A percentile compares a stretch with the other conserved stretches of the same genome.
These are phyloP conservation scores for Dissophora ornata DNA, from an alignment of 192 early-diverging fungal species.

Conservation along the genomic window DNA sequence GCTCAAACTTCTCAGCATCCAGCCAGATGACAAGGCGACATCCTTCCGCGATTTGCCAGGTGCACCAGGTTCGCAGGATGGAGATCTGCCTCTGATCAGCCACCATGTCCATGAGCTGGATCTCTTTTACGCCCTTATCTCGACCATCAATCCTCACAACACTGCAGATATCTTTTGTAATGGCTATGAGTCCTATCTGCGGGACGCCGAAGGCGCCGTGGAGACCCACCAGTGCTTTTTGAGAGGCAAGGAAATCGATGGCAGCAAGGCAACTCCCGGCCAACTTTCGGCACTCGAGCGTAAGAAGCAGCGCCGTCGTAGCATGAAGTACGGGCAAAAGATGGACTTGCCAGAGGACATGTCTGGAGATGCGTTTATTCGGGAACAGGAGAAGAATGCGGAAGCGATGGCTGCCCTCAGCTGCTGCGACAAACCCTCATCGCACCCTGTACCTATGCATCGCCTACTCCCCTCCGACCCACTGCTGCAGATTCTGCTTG, in stretches of 20 bases:
- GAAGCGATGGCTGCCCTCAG: conserved; percentile 23
- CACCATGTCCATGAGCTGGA: conserved; percentile 70
- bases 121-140: conserved; percentile 67
- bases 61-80: conserved; percentile 11
- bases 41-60: conserved; percentile 47
- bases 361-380: conserved; percentile 31
- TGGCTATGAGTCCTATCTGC: conserved; percentile 67
- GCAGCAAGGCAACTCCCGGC: conserved; percentile 23
- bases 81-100: conserved; percentile 55
- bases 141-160: conserved; percentile 62
- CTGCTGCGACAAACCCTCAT: conserved; percentile 26
- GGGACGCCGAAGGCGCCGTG: conserved; percentile 62
- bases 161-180: conserved; percentile 63
- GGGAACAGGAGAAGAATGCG: conserved; percentile 27
- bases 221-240: conserved; percentile 64
- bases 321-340: conserved; percentile 63
- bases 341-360: conserved; percentile 50
- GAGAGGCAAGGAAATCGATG: conserved; percentile 48
- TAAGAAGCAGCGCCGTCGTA: conserved; percentile 57
- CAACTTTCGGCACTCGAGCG: conserved; percentile 44
- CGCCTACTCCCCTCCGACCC: conserved; percentile 70
- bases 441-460: conserved; percentile 53
- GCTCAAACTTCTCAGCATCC: conserved; percentile 79
- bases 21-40: conserved; percentile 64
- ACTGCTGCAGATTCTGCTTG: conserved; percentile 73